phyloP scores from a whole-genome alignment of 176 grass and related monocot genomes.

The Triticum monococcum region DNA sequence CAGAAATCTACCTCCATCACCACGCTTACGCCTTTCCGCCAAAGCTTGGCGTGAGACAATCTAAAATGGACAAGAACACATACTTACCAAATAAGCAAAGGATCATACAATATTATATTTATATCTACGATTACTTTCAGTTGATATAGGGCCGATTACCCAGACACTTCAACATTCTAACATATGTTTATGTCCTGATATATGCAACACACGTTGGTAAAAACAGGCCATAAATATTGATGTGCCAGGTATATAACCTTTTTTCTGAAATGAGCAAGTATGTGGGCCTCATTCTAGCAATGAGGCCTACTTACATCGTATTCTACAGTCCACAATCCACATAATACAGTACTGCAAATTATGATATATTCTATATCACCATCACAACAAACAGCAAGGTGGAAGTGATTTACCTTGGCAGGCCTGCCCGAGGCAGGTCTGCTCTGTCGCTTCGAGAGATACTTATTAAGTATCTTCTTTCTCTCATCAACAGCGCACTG shows the following conservation, averaged over 20 bases:
- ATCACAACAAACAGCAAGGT: background rate
- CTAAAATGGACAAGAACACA: slow-evolving; percentile 40
- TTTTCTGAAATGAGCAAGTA: background rate
- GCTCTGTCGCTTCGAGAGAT: slow-evolving; percentile 64
- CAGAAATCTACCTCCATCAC: slow-evolving; percentile 72
- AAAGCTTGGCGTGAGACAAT: slow-evolving; percentile 71
- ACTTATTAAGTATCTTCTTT: slow-evolving; percentile 72
- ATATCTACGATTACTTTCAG: background rate
- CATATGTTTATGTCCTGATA: background rate
- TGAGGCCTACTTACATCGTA: background rate
- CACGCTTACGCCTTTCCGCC: slow-evolving; percentile 61
- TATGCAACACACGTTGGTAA: background rate
- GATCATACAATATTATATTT: background rate
- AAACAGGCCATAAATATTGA: background rate
- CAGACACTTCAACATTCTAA: slow-evolving; percentile 5
- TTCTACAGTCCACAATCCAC: background rate
- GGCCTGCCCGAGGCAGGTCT: slow-evolving; percentile 47
- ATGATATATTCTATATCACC: background rate
- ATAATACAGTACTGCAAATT: background rate
- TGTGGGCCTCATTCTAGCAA: background rate
- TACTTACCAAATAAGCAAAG: slow-evolving; percentile 24
- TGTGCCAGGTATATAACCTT: background rate
- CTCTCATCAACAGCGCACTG: slow-evolving; percentile 65
- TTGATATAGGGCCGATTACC: background rate
- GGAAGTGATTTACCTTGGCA: slow-evolving; percentile 52